Evolutionary conservation across 148 eudicot genomes (phyloP), one percentile per base, ranked within the genome.

Genomic region (Diospyros kaki): DNA sequence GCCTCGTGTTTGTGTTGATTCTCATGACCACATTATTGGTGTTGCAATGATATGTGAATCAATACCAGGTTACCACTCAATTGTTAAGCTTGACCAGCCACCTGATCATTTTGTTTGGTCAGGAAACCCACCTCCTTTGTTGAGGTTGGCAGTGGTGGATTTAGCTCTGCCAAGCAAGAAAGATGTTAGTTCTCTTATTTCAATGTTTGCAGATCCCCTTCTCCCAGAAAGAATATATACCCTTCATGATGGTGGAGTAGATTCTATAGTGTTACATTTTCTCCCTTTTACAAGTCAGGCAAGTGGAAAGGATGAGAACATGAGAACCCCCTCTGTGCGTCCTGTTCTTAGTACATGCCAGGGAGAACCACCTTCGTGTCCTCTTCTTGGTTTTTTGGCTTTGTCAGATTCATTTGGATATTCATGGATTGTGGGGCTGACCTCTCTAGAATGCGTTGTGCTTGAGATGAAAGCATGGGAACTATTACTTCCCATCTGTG

Each of bases 41-140:
- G 89, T 85, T 82, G 98, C 98, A 71, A 95, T 95, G 98, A 95
- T 95, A 80, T 95, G 97, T 73, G 98, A 95, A 80, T 78, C 92
- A 60, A 50, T 66, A 64, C 63, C 84, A 3, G 81, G 67, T 71
- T 77, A 85, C 15, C 76, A 70, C 43, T 82, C 91, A 44, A 64
- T 89, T 60, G 64, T 88, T 66, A 81, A 88, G 81, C 86, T 87
- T 77, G 91, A 91, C 83, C 89, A 86, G 80, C 83, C 89, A 40
- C 80, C 76, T 68, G 84, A 92, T 72, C 73, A 82, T 74, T 77
- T 77, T 82, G 85, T 82, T 75, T 95, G 98, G 98, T 84, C 86
- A 56, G 98, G 96, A 40, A 88, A 89, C 66, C 89, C 98, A 66
- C 96, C 98, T 58, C 96, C 96, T 72, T 71, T 90, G 78, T 77